phyloP scores from a whole-genome alignment of 495 filamentous ascomycete species.

The Penicillium psychrofluorescens region DNA sequence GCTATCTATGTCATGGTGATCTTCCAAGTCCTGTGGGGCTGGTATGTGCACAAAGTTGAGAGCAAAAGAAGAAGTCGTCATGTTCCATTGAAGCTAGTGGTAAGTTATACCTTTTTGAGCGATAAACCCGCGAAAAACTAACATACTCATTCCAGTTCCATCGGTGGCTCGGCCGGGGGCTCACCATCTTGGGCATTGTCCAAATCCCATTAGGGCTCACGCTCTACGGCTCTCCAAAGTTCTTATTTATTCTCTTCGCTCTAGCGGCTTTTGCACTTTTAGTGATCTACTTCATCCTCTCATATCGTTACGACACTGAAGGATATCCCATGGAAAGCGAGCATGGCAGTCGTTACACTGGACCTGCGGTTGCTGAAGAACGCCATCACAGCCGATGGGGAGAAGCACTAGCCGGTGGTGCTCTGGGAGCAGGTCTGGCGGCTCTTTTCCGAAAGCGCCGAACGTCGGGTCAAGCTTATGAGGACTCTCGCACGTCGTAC shows the following conservation, averaged over 20 bases:
- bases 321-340: conserved; percentile 38
- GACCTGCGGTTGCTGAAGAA: conserved; percentile 26
- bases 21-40: conserved; percentile 73
- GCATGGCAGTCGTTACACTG: conserved; percentile 49
- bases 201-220: conserved; percentile 88
- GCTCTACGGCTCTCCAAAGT: conserved; percentile 83
- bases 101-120: conserved; percentile 29
- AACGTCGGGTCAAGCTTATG: conserved; percentile 25
- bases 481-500: conserved; percentile 44
- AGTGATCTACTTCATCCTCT: conserved; percentile 64
- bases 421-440: conserved; percentile 54
- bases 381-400: conserved; percentile 27
- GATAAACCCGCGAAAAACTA: background rate
- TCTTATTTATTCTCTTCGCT: conserved; percentile 77
- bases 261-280: conserved; percentile 63
- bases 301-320: conserved; percentile 51
- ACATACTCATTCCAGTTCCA: conserved; percentile 46
- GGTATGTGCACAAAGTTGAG: conserved; percentile 56
- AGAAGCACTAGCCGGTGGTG: conserved; percentile 39
- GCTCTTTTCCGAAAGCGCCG: conserved; percentile 47
- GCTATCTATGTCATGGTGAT: conserved; percentile 81
- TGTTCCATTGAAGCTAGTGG: conserved; percentile 63
- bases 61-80: conserved; percentile 49
- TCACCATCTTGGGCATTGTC: conserved; percentile 72
- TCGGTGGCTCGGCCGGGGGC: conserved; percentile 73